Evolutionary conservation across 2,329 filamentous ascomycete species (phyloP).

Genomic region (Sarocladium kiliense): DNA sequence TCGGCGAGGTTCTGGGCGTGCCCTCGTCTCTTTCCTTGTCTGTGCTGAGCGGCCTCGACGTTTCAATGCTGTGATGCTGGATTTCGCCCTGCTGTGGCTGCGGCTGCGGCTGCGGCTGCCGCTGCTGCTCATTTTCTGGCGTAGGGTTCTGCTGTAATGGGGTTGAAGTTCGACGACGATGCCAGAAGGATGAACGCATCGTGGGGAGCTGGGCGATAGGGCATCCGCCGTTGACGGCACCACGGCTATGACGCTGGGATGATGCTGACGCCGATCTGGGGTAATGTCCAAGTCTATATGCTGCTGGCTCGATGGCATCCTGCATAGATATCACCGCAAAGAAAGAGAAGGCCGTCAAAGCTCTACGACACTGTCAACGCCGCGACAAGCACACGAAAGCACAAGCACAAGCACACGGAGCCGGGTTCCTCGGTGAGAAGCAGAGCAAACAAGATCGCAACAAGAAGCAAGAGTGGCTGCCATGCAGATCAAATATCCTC

Average conservation of each 20-base stretch:
- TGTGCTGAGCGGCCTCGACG: neutral
- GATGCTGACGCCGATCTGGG: neutral
- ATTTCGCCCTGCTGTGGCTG: neutral
- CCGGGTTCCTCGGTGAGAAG: neutral
- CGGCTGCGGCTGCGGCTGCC: neutral
- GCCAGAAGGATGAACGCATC: slow-evolving; percentile 3
- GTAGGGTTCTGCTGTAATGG: neutral
- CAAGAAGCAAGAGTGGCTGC: neutral
- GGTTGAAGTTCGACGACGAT: neutral
- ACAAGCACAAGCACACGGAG: neutral
- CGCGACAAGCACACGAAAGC: neutral
- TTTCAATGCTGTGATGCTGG: neutral
- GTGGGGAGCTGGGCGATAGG: neutral
- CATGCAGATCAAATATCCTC: slow-evolving; percentile 1
- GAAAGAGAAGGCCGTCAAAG: neutral
- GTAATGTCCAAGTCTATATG: neutral
- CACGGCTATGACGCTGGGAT: neutral
- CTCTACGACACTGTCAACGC: neutral
- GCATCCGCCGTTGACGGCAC: neutral
- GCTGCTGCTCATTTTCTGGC: neutral
- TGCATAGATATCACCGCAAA: too few relatives aligned
- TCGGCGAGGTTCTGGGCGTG: neutral
- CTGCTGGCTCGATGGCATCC: neutral
- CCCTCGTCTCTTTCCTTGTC: neutral
- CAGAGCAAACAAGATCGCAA: neutral